These are phyloP conservation scores for Nakazawaea anatomiae DNA, from an alignment of 805 yeast genomes.

Conservation along the genomic window DNA sequence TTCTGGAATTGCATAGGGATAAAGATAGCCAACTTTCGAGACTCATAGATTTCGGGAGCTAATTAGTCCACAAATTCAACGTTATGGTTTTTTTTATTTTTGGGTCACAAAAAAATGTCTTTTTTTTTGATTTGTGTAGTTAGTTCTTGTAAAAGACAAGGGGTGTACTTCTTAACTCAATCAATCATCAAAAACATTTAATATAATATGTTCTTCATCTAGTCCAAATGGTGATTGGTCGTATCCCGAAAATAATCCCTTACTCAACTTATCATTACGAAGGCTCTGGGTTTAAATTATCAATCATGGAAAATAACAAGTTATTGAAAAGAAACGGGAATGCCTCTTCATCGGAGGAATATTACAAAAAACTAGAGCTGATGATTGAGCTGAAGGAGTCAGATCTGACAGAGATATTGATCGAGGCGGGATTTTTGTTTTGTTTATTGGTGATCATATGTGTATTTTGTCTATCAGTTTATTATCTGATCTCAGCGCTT, in stretches of 20 bases:
- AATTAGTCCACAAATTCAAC: not conserved
- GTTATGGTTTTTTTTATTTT: not conserved
- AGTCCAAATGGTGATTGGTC: not conserved
- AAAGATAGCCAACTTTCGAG: slow-evolving; percentile 11
- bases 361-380: not conserved
- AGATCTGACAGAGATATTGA: not conserved
- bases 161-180: too few relatives aligned
- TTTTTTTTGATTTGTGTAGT: not conserved
- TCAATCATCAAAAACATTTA: not conserved
- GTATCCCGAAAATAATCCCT: not conserved
- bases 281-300: not conserved
- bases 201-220: not conserved
- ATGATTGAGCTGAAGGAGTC: too few relatives aligned
- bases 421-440: not conserved
- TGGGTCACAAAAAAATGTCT: too few relatives aligned
- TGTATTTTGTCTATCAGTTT: not conserved
- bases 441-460: not conserved
- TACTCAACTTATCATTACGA: not conserved
- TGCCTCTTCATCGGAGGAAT: not conserved
- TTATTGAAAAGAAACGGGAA: not conserved
- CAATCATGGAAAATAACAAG: not conserved
- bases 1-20: slow-evolving; percentile 8
- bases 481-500: not conserved
- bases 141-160: not conserved
- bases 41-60: not conserved